phyloP scores from a whole-genome alignment of 805 yeast genomes.

The Starmerella khaoyaiensis region DNA sequence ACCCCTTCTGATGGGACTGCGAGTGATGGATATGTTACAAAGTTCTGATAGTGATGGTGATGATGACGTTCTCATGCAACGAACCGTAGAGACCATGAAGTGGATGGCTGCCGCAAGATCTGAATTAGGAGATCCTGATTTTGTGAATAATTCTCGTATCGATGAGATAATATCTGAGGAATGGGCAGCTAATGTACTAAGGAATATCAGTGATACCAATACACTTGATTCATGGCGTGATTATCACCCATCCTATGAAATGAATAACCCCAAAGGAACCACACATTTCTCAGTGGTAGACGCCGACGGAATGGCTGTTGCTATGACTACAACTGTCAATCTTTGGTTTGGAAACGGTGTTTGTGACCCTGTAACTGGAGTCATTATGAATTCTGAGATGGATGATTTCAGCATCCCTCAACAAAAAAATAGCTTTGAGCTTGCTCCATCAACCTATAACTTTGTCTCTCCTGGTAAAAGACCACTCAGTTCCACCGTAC shows the following conservation, averaged over 20 bases:
- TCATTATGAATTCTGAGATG: conserved; percentile 80
- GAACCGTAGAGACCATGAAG: conserved; percentile 75
- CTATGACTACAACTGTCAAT: conserved; percentile 82
- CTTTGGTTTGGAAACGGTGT: conserved; percentile 70
- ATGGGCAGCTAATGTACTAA: conserved; percentile 45
- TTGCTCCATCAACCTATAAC: conserved; percentile 71
- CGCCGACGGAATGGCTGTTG: conserved; percentile 57
- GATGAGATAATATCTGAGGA: conserved; percentile 35
- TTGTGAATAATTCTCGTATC: conserved; percentile 29
- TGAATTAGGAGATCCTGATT: conserved; percentile 60
- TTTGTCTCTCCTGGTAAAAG: conserved; percentile 62
- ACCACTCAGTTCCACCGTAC: conserved; percentile 75
- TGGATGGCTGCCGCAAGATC: conserved; percentile 84
- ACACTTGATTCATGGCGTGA: conserved; percentile 54
- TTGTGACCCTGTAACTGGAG: conserved; percentile 70
- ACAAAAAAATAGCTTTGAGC: conserved; percentile 58
- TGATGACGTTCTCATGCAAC: conserved; percentile 41
- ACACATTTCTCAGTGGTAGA: conserved; percentile 78
- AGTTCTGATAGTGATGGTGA: conserved; percentile 29
- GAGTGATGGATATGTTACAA: conserved; percentile 41
- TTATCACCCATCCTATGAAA: conserved; percentile 67
- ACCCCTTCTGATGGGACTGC: conserved; percentile 63
- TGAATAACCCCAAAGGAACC: conserved; percentile 79
- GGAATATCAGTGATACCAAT: conserved; percentile 39
- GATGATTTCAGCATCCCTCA: conserved; percentile 79